A percentile compares a stretch with the other conserved stretches of the same genome.
phyloP scores from a whole-genome alignment of 1,139 yeast species.

The Geotrichum aggregatum region DNA sequence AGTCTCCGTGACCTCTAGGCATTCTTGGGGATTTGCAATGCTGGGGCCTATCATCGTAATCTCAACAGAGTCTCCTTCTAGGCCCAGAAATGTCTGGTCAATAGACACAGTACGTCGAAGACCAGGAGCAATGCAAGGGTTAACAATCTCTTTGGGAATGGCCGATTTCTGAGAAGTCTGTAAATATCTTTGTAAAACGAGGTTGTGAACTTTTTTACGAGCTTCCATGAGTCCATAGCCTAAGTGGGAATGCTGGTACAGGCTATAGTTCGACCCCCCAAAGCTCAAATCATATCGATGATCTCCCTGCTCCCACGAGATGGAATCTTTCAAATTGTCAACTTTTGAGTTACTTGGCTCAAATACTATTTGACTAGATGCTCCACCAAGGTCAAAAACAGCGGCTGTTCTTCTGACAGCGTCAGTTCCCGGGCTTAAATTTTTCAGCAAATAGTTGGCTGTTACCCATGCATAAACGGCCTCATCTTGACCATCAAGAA shows the following conservation, averaged over 20 bases:
- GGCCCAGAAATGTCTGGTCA: not conserved
- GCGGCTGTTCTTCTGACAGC: slow-evolving; percentile 75
- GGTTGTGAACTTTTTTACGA: slow-evolving; percentile 69
- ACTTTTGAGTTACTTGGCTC: slow-evolving; percentile 54
- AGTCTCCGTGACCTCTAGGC: slow-evolving; percentile 78
- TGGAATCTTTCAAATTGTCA: slow-evolving; percentile 38
- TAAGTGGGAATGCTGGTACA: slow-evolving; percentile 91
- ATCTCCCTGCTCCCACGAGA: slow-evolving; percentile 63
- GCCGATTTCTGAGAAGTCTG: not conserved
- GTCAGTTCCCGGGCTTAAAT: slow-evolving; percentile 57
- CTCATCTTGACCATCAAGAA: slow-evolving; percentile 95
- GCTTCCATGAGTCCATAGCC: slow-evolving; percentile 97
- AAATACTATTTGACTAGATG: slow-evolving; percentile 95
- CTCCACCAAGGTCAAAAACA: slow-evolving; percentile 96
- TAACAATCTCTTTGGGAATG: slow-evolving; percentile 39
- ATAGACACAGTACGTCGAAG: slow-evolving; percentile 40
- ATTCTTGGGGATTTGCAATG: slow-evolving; percentile 56
- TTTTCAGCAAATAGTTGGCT: slow-evolving; percentile 84
- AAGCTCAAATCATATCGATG: slow-evolving; percentile 76
- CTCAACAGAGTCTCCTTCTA: slow-evolving; percentile 24
- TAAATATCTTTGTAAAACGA: slow-evolving; percentile 27
- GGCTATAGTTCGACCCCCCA: slow-evolving; percentile 74
- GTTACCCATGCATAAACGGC: slow-evolving; percentile 99
- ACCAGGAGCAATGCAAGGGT: slow-evolving; percentile 89
- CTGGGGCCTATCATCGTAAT: slow-evolving; percentile 71